These are phyloP conservation scores for Stagonosporopsis vannaccii DNA, from an alignment of 2,329 filamentous ascomycete genomes.

Conservation along the genomic window DNA sequence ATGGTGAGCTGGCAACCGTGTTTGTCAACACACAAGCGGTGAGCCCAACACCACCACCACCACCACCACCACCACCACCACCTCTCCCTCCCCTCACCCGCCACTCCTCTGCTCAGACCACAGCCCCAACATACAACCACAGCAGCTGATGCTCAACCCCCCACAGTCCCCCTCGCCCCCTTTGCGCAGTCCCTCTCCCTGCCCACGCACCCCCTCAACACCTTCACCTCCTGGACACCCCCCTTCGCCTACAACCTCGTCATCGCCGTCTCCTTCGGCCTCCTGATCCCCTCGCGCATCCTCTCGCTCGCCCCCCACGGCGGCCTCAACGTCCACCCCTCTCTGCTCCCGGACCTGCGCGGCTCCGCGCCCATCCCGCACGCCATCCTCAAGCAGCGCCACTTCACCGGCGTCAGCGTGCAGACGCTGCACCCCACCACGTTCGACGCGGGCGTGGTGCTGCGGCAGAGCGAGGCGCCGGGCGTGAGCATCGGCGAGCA, in stretches of 20 bases:
- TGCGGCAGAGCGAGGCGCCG: conserved; percentile 69
- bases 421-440: conserved; percentile 80
- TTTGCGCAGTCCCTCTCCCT: conserved; percentile 70
- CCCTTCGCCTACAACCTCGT: conserved; percentile 69
- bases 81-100: too few relatives aligned
- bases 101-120: too few relatives aligned
- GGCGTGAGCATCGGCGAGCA: conserved; percentile 62
- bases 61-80: not conserved
- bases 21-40: not conserved
- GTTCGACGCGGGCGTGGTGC: conserved; percentile 81
- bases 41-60: not conserved
- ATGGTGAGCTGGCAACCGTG: too few relatives aligned
- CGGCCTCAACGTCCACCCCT: conserved; percentile 93
- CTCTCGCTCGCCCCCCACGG: conserved; percentile 76
- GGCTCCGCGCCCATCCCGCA: conserved; percentile 89
- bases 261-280: conserved; percentile 91
- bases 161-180: conserved; percentile 73
- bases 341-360: conserved; percentile 83
- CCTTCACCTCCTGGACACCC: conserved; percentile 78
- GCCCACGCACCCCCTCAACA: conserved; percentile 76
- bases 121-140: too few relatives aligned
- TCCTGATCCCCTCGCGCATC: conserved; percentile 82
- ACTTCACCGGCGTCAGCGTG: conserved; percentile 76
- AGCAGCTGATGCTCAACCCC: too few relatives aligned
- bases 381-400: conserved; percentile 71